Conservation (phyloP, 768 basidiomycete species). For the Mycena leptocephala region DNA sequence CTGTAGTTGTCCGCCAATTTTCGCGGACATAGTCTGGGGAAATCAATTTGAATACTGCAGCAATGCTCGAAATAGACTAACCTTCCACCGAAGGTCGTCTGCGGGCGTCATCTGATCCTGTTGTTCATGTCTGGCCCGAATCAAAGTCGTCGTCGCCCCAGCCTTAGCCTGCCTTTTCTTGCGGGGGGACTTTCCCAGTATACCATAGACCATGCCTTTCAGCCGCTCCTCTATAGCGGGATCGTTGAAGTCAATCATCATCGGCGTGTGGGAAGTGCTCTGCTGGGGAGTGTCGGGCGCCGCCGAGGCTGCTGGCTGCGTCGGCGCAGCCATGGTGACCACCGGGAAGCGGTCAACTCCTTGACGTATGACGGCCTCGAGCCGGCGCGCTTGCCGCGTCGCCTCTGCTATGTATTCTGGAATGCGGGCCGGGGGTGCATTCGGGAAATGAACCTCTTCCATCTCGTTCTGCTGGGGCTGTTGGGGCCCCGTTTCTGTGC, state of each 20-base stretch:
- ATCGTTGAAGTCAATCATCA: not conserved
- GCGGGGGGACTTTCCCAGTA: not conserved
- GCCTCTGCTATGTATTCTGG: not conserved
- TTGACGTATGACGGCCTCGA: not conserved
- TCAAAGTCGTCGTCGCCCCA: not conserved
- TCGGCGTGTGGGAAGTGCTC: not conserved
- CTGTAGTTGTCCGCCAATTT: not conserved
- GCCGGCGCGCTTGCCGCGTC: not conserved
- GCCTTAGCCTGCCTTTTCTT: not conserved
- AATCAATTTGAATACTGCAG: not conserved
- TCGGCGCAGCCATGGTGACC: not conserved
- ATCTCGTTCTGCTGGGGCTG: not conserved
- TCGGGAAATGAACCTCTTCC: not conserved
- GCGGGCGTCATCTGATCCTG: not conserved
- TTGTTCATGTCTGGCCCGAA: not conserved
- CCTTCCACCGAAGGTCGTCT: not conserved
- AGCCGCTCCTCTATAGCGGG: not conserved
- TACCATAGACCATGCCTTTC: not conserved
- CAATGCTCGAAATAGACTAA: not conserved
- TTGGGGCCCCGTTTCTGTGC: not conserved
- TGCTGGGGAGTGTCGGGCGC: not conserved
- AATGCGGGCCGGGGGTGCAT: not conserved
- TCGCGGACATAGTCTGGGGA: not conserved
- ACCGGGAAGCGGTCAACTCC: not conserved
- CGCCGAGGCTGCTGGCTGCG: not conserved